These are phyloP conservation scores for Jatropha curcas DNA, from an alignment of 345 rosid genomes.

Conservation along the genomic window DNA sequence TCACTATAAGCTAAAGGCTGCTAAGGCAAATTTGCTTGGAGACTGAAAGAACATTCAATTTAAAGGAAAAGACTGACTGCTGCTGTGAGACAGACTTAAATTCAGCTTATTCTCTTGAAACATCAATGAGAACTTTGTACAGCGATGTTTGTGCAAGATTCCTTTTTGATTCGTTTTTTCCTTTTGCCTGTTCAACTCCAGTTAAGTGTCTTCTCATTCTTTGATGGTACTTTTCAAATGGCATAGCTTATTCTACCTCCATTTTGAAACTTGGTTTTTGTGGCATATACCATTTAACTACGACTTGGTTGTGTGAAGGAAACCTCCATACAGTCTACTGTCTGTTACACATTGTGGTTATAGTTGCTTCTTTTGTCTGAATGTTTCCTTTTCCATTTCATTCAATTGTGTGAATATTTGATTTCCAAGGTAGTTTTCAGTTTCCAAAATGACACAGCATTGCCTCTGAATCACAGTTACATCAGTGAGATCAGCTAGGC, in stretches of 20 bases:
- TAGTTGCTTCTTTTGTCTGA: not conserved
- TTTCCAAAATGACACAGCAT: constrained; percentile 10
- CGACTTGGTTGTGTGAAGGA: not conserved
- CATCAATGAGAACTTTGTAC: not conserved
- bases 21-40: not conserved
- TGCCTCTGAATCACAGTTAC: constrained; percentile 59
- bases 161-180: not conserved
- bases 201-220: not conserved
- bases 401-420: constrained; percentile 3
- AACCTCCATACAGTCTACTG: not conserved
- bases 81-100: not conserved
- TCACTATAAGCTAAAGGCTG: not conserved
- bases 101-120: not conserved
- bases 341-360: not conserved
- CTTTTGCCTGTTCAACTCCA: not conserved
- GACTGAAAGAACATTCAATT: not conserved
- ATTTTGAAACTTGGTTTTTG: not conserved
- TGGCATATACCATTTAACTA: not conserved
- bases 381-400: not conserved
- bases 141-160: not conserved
- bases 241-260: not conserved
- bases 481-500: constrained; percentile 85
- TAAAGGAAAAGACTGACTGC: not conserved
- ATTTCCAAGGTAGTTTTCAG: not conserved
- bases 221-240: not conserved